These are phyloP conservation scores for Stagonosporopsis vannaccii DNA, from an alignment of 2,329 filamentous ascomycete species.

Conservation along the genomic window DNA sequence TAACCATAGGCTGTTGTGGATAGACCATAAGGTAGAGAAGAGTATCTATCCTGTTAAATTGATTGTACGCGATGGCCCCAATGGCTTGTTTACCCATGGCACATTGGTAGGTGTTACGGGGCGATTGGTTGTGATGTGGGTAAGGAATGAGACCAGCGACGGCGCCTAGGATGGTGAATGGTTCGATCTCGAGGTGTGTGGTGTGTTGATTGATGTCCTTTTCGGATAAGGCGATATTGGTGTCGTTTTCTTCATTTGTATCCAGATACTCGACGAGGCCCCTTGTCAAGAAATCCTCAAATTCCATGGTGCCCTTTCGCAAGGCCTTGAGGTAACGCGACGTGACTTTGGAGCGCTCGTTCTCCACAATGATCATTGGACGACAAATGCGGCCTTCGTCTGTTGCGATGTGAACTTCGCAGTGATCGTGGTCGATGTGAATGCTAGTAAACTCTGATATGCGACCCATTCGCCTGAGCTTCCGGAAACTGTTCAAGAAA, in stretches of 20 bases:
- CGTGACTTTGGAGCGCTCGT: slow-evolving; percentile 81
- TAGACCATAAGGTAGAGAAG: slow-evolving; percentile 97
- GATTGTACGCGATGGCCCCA: slow-evolving; percentile 96
- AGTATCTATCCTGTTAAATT: slow-evolving; percentile 96
- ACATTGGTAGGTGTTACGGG: slow-evolving; percentile 97
- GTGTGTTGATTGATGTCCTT: slow-evolving; percentile 81
- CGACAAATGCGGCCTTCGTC: slow-evolving; percentile 97
- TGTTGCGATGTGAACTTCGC: slow-evolving; percentile 91
- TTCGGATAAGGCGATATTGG: slow-evolving; percentile 90
- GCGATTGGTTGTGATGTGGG: slow-evolving; percentile 98
- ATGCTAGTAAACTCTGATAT: slow-evolving; percentile 97
- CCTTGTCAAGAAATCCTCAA: slow-evolving; percentile 90
- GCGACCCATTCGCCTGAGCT: slow-evolving; percentile 84
- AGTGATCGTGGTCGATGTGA: slow-evolving; percentile 92
- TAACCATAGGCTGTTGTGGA: slow-evolving; percentile 96
- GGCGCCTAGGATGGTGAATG: slow-evolving; percentile 93
- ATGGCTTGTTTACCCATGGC: slow-evolving; percentile 99
- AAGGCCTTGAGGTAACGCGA: slow-evolving; percentile 79
- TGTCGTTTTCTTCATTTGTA: slow-evolving; percentile 98
- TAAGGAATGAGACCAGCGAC: slow-evolving; percentile 97
- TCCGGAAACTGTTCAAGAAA: slow-evolving; percentile 85
- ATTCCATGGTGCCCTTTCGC: slow-evolving; percentile 82
- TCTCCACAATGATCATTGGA: slow-evolving; percentile 93
- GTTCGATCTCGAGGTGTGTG: slow-evolving; percentile 96
- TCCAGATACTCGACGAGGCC: slow-evolving; percentile 96